Evolutionary conservation across 1,139 yeast genomes (phyloP).

Genomic region (Taphrina pruni): DNA sequence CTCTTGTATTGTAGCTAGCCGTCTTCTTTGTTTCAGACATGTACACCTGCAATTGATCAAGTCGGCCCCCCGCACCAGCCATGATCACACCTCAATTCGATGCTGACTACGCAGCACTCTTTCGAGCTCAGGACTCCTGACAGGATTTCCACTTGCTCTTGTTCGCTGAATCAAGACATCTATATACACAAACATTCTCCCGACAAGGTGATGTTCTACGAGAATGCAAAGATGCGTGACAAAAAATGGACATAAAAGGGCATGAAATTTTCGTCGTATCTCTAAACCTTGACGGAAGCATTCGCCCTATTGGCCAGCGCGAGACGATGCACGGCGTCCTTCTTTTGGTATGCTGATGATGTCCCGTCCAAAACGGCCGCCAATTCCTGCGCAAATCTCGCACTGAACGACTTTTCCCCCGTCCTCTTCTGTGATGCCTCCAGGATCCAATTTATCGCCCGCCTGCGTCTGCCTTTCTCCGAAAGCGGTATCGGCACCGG

Average conservation of each 20-base stretch:
- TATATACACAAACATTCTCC: too few relatives aligned
- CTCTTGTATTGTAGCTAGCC: neutral
- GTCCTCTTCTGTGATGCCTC: conserved; percentile 41
- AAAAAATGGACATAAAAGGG: neutral
- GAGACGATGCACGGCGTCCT: conserved; percentile 38
- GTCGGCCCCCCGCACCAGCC: neutral
- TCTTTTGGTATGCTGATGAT: conserved; percentile 39
- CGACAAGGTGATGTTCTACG: too few relatives aligned
- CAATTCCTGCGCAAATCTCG: conserved; percentile 43
- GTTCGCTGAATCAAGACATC: too few relatives aligned
- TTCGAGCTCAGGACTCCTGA: too few relatives aligned
- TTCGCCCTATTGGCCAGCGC: conserved; percentile 41
- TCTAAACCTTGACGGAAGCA: conserved; percentile 40
- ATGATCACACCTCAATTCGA: neutral
- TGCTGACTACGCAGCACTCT: too few relatives aligned
- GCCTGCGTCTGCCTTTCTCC: conserved; percentile 80
- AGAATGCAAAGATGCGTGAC: too few relatives aligned
- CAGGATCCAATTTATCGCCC: conserved; percentile 84
- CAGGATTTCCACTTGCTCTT: too few relatives aligned
- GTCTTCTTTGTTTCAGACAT: neutral
- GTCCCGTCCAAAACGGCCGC: conserved; percentile 43
- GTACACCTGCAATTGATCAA: neutral
- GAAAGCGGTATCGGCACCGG: conserved; percentile 83
- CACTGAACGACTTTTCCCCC: conserved; percentile 35
- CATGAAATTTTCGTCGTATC: neutral